These are phyloP conservation scores for Talaromyces nanjingensis DNA, from an alignment of 495 filamentous ascomycete species.

Conservation along the genomic window DNA sequence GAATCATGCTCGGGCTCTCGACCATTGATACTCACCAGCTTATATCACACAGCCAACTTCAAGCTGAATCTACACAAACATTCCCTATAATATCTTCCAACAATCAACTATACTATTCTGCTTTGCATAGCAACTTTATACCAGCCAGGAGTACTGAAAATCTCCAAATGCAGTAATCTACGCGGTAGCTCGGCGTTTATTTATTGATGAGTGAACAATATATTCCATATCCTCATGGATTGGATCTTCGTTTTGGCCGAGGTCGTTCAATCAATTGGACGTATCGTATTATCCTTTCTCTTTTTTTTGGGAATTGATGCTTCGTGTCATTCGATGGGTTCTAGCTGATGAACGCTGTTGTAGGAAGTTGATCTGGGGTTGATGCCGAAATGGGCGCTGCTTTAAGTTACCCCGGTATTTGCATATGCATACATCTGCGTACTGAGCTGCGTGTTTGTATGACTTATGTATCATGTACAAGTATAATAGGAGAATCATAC, in stretches of 20 bases:
- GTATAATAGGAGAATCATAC: too few relatives aligned
- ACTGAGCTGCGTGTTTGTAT: too few relatives aligned
- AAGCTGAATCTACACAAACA: background rate
- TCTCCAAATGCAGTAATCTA: background rate
- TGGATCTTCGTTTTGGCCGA: background rate
- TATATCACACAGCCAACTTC: background rate
- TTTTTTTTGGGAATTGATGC: background rate
- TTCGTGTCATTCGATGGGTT: background rate
- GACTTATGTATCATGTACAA: too few relatives aligned
- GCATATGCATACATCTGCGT: too few relatives aligned
- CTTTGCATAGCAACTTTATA: background rate
- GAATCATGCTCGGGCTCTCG: background rate
- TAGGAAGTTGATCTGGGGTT: background rate
- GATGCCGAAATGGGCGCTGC: background rate
- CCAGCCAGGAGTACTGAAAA: background rate
- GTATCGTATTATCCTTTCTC: too few relatives aligned
- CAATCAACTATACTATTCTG: background rate
- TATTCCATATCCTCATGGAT: too few relatives aligned
- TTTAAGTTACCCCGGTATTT: background rate
- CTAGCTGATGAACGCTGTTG: background rate
- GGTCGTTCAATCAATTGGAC: too few relatives aligned
- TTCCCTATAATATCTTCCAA: background rate
- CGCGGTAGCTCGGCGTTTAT: background rate
- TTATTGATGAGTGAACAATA: conserved; percentile 8
- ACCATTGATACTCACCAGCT: background rate